Evolutionary conservation across 345 rosid species (phyloP).

Genomic region (Citrus hindsii): DNA sequence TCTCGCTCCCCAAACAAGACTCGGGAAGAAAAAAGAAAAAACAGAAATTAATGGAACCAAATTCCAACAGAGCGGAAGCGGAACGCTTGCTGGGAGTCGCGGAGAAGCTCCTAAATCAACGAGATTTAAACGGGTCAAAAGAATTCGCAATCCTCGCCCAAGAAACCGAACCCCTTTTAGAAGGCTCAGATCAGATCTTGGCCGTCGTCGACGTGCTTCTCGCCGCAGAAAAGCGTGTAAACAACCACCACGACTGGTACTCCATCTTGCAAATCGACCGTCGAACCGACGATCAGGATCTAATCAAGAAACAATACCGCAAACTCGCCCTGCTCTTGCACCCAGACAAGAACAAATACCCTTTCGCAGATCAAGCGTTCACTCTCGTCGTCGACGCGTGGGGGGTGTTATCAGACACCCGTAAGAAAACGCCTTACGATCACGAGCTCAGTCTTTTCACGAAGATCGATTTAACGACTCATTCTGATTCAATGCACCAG

Average conservation of each 20-base stretch:
- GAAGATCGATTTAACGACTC: conserved; percentile 49
- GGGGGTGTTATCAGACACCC: conserved; percentile 61
- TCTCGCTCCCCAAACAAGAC: neutral
- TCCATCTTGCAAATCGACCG: conserved; percentile 65
- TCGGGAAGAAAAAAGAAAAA: neutral
- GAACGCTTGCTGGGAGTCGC: conserved; percentile 85
- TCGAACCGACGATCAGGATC: conserved; percentile 51
- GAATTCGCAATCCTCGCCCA: conserved; percentile 84
- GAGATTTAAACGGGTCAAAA: conserved; percentile 64
- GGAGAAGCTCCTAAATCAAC: conserved; percentile 63
- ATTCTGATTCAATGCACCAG: conserved; percentile 2
- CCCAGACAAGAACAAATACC: conserved; percentile 78
- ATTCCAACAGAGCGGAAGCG: conserved; percentile 54
- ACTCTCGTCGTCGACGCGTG: conserved; percentile 80
- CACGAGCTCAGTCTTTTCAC: conserved; percentile 48
- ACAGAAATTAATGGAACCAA: conserved; percentile 45
- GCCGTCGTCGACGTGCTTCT: conserved; percentile 81
- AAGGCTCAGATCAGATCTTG: conserved; percentile 85
- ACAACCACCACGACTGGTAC: conserved; percentile 76
- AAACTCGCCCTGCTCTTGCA: conserved; percentile 83
- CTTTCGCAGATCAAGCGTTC: conserved; percentile 78
- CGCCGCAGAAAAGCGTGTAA: conserved; percentile 55
- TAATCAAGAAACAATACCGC: conserved; percentile 76
- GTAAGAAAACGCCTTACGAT: conserved; percentile 60
- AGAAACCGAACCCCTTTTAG: conserved; percentile 78